A percentile compares a stretch with the other conserved stretches of the same genome.
phyloP scores from a whole-genome alignment of 2,329 filamentous ascomycete genomes.

The Bretziella fagacearum region DNA sequence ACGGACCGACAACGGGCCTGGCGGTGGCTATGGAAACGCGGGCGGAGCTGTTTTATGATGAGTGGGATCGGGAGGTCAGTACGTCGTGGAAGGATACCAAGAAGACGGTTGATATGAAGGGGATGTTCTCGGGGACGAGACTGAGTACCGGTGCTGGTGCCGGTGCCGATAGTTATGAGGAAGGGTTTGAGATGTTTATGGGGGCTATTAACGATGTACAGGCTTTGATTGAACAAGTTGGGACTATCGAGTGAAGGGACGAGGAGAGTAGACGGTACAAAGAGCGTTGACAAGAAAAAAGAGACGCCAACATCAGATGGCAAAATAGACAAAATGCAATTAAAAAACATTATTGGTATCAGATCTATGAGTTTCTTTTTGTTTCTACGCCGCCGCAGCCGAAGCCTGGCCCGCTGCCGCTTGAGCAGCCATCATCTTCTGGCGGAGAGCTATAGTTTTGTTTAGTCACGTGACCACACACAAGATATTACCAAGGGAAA shows the following conservation, averaged over 20 bases:
- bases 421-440: conserved; percentile 22
- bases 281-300: too few relatives aligned
- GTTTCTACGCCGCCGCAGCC: conserved; percentile 1
- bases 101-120: neutral
- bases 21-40: neutral
- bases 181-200: conserved; percentile 1
- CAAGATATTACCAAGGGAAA: neutral
- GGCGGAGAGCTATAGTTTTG: conserved; percentile 22
- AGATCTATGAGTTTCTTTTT: neutral
- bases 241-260: too few relatives aligned
- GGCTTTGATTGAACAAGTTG: neutral
- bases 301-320: too few relatives aligned
- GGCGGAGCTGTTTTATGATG: neutral
- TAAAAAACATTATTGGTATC: neutral
- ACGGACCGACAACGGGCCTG: neutral
- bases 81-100: neutral
- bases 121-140: neutral
- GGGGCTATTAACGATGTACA: neutral
- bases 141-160: neutral
- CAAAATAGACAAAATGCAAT: too few relatives aligned
- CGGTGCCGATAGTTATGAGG: neutral
- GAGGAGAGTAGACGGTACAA: too few relatives aligned
- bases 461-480: conserved; percentile 12
- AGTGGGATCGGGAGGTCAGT: neutral
- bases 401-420: conserved; percentile 5